Evolutionary conservation across 2,329 filamentous ascomycete species (phyloP).

Genomic region (Boeremia exigua): DNA sequence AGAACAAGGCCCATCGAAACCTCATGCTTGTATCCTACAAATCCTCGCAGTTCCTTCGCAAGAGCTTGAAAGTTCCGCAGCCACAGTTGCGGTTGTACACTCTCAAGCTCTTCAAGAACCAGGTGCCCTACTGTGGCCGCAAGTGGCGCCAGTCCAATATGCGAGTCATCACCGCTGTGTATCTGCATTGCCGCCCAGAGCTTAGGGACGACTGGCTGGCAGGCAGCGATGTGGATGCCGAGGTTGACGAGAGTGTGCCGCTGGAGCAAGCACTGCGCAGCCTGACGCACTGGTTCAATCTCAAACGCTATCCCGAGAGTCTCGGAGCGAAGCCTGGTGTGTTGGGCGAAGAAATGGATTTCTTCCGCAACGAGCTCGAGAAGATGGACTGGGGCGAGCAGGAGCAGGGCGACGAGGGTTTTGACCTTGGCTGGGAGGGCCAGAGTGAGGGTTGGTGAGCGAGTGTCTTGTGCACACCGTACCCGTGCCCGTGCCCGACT

Average conservation of each 20-base stretch:
- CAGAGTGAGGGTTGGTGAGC: conserved; percentile 41
- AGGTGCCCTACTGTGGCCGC: conserved; percentile 95
- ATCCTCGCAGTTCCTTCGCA: conserved; percentile 87
- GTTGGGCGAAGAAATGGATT: conserved; percentile 55
- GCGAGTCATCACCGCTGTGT: conserved; percentile 97
- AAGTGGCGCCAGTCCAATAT: conserved; percentile 99
- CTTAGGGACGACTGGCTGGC: conserved; percentile 94
- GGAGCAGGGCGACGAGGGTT: conserved; percentile 30
- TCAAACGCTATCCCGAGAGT: conserved; percentile 79
- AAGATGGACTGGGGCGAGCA: conserved; percentile 55
- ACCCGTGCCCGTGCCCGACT: background rate
- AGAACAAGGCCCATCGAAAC: conserved; percentile 92
- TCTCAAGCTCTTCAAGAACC: conserved; percentile 96
- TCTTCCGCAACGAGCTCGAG: conserved; percentile 57
- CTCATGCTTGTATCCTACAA: conserved; percentile 95
- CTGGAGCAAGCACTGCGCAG: conserved; percentile 89
- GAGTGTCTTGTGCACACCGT: background rate
- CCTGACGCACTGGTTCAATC: conserved; percentile 93
- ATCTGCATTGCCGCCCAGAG: conserved; percentile 90
- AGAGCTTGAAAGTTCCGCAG: conserved; percentile 89
- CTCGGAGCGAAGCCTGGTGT: conserved; percentile 62
- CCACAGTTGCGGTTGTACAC: conserved; percentile 88
- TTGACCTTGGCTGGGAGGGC: conserved; percentile 32
- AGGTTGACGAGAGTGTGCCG: conserved; percentile 90
- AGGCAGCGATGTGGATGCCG: conserved; percentile 88